Percentiles rank a stretch among this genome's conserved stretches.
Evolutionary conservation across 352 stramenopile genomes (phyloP).

Genomic region (Phytophthora meadii): DNA sequence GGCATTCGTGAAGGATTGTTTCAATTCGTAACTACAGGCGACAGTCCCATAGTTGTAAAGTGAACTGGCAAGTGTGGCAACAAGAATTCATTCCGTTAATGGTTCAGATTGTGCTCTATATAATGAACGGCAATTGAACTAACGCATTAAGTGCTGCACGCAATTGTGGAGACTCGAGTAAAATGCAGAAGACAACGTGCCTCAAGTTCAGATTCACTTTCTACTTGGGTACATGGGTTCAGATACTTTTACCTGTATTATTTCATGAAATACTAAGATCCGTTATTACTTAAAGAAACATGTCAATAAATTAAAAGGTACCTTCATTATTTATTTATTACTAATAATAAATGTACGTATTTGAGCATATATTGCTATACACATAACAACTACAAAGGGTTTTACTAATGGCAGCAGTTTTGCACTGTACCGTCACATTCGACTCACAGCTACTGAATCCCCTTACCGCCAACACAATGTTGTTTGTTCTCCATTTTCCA

Average conservation of each 20-base stretch:
- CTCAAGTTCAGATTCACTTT: conserved; percentile 12
- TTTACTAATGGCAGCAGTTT: no score
- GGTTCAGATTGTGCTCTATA: conserved; percentile 6
- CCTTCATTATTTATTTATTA: no score
- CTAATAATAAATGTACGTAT: no score
- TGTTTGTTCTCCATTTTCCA: conserved; percentile 10
- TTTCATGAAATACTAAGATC: no score
- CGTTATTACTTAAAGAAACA: no score
- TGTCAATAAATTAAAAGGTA: no score
- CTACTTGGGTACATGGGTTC: conserved; percentile 14
- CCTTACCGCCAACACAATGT: no score
- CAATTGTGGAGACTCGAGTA: no score
- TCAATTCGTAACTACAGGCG: no score
- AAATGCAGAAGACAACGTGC: conserved; percentile 4
- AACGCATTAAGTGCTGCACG: neutral
- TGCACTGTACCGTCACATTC: neutral
- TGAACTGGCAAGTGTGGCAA: neutral
- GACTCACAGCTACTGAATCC: neutral
- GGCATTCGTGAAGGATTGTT: neutral
- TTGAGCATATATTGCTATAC: no score
- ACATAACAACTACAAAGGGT: no score
- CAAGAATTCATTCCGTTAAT: conserved; percentile 1
- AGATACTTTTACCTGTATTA: neutral
- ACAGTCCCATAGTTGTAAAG: neutral
- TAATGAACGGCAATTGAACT: neutral